These are phyloP conservation scores for Podaxis sp. DNA, from an alignment of 768 basidiomycete genomes.

Conservation along the genomic window DNA sequence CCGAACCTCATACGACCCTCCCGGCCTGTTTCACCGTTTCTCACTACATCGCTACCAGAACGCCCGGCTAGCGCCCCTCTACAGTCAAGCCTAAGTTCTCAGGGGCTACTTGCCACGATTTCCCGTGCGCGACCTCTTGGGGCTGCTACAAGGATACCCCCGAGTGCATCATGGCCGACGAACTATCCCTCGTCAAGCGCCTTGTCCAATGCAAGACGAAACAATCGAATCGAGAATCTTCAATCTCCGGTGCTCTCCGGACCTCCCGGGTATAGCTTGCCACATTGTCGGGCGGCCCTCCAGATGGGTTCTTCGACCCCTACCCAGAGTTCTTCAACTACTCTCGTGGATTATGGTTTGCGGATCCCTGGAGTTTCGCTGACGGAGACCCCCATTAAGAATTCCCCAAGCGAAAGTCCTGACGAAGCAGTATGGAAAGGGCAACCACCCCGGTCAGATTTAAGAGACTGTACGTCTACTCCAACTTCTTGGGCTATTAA, in stretches of 20 bases:
- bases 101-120: background rate
- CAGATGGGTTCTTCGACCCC: background rate
- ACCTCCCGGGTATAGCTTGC: no score
- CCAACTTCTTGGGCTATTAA: background rate
- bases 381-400: background rate
- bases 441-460: background rate
- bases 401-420: background rate
- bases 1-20: background rate
- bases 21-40: background rate
- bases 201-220: background rate
- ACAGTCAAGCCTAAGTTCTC: background rate
- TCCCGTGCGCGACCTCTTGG: background rate
- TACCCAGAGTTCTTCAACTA: background rate
- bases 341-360: background rate
- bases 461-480: background rate
- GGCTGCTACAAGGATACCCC: background rate
- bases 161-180: background rate
- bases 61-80: background rate
- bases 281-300: background rate
- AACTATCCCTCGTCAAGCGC: background rate
- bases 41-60: background rate
- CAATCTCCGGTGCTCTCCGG: background rate
- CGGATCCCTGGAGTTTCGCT: background rate
- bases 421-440: background rate
- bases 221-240: background rate